Percentiles rank a stretch among this genome's conserved stretches.
phyloP scores from a whole-genome alignment of 208 protist species.

The Acanthamoeba rhysodes region DNA sequence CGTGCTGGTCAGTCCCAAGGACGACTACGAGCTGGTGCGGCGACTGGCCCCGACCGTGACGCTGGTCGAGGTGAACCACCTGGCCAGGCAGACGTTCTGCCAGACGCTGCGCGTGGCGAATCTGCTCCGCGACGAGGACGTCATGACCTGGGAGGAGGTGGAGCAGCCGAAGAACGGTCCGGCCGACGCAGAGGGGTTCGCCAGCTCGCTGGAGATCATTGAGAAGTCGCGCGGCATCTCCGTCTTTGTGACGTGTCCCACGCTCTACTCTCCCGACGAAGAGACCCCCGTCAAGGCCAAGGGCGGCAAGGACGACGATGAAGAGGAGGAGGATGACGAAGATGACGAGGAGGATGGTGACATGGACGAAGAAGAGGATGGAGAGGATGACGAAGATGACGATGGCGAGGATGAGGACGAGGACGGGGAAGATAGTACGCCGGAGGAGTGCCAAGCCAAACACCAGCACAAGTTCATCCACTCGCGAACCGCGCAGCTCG shows the following conservation, averaged over 20 bases:
- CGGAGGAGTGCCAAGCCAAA: neutral
- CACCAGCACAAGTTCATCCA: slow-evolving; percentile 65
- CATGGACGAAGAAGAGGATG: neutral
- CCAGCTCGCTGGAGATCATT: slow-evolving; percentile 36
- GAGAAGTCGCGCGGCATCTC: slow-evolving; percentile 1
- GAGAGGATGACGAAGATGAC: neutral
- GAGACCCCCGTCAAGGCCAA: neutral
- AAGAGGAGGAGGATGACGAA: neutral
- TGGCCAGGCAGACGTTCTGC: slow-evolving; percentile 31
- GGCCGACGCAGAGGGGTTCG: neutral
- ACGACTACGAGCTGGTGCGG: slow-evolving; percentile 34
- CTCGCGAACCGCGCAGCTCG: slow-evolving; percentile 17
- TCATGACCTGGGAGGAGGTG: neutral
- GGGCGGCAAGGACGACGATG: neutral
- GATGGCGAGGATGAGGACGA: neutral
- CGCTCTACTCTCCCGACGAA: neutral
- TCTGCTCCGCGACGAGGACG: neutral
- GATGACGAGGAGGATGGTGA: neutral
- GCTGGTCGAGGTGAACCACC: slow-evolving; percentile 36
- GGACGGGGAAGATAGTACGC: neutral
- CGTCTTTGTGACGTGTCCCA: slow-evolving; percentile 15
- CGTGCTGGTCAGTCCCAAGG: neutral
- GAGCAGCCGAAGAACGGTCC: neutral
- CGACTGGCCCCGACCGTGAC: slow-evolving; percentile 25
- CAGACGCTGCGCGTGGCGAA: slow-evolving; percentile 11